Base-by-base conservation (phyloP, 139 green algal species). In the Bryopsis sp. region DNA sequence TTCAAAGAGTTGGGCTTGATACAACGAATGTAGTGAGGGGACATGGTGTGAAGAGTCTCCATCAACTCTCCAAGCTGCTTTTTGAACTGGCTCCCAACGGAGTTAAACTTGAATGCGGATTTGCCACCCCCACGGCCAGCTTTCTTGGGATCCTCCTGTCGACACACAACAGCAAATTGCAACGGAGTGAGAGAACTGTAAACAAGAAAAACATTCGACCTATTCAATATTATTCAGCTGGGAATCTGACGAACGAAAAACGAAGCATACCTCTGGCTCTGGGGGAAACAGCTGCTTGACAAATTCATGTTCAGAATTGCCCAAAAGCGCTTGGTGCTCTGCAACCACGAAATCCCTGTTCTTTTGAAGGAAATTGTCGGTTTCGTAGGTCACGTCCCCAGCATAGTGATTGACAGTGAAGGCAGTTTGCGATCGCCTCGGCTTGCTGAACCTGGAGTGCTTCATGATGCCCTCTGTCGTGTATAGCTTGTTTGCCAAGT, bases 1-100 rank as follows among this genome's bases (percentile, higher is more conserved):
- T 88, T 91, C 47, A 58, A 36, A 36, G 70, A 71, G 84, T 99
- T 99, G 66, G 95, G 95, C 82, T 99, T 99, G 79, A 99, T 95
- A 84, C 95, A 99, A 75, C 95, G 93, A 48, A 99, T 87, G 82
- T 99, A 99, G 82, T 99, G 94, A 34, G 95, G 95, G 81, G 97
- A 87, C 82, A 96, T 98, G 28, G 69, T 59, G 71, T 87, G 83
- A 67, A 99, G 85, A 65, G 93, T 85, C 28, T 82, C 67, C 92
- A 98, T 98, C 24, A 99, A 84, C 38, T 94, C 90, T 0, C 64
- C 75, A 60, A 99, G 85, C 86, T 99, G 94, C 71, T 84, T 84
- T 85, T 97, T 97, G 86, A 99, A 99, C 60, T 89, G 81, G 61
- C 70, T 88, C 63, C 85, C 91, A 34, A 99, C 88, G 3, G 76